phyloP scores from a whole-genome alignment of 805 yeast species.

The Yamadazyma olivae region DNA sequence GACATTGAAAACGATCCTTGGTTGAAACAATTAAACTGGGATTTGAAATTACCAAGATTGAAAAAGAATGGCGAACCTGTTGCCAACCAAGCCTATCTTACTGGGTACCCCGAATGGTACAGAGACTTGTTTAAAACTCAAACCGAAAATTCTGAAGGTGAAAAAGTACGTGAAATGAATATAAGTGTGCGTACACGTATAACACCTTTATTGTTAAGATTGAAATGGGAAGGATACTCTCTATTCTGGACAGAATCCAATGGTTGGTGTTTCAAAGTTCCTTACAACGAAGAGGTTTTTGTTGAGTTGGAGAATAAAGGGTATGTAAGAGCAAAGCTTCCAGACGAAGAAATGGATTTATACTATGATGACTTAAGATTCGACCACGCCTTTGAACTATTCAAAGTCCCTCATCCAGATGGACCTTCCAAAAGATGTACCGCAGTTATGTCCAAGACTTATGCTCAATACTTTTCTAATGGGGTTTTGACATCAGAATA shows the following conservation, averaged over 20 bases:
- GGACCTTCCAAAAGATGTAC: slow-evolving; percentile 76
- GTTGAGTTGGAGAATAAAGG: slow-evolving; percentile 34
- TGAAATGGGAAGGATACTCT: slow-evolving; percentile 85
- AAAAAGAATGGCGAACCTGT: slow-evolving; percentile 68
- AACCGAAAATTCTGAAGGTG: slow-evolving; percentile 21
- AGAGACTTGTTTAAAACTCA: slow-evolving; percentile 46
- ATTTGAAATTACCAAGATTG: slow-evolving; percentile 51
- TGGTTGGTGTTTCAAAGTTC: slow-evolving; percentile 89
- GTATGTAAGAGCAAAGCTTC: slow-evolving; percentile 29
- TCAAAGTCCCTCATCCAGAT: slow-evolving; percentile 85
- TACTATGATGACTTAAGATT: slow-evolving; percentile 17
- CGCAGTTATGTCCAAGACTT: slow-evolving; percentile 73
- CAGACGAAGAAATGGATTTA: slow-evolving; percentile 25
- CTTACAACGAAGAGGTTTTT: slow-evolving; percentile 27
- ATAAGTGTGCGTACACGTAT: slow-evolving; percentile 71
- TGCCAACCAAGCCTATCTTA: slow-evolving; percentile 70
- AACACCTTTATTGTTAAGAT: slow-evolving; percentile 70
- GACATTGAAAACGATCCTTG: slow-evolving; percentile 71
- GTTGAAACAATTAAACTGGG: slow-evolving; percentile 91
- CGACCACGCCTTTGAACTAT: slow-evolving; percentile 33
- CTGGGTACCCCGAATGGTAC: slow-evolving; percentile 96
- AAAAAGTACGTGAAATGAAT: slow-evolving; percentile 41
- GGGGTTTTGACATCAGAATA: slow-evolving; percentile 70
- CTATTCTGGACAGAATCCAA: slow-evolving; percentile 70
- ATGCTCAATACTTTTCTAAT: slow-evolving; percentile 66